Base-by-base conservation (phyloP, 768 basidiomycete species). In the Calocera viscosa region DNA sequence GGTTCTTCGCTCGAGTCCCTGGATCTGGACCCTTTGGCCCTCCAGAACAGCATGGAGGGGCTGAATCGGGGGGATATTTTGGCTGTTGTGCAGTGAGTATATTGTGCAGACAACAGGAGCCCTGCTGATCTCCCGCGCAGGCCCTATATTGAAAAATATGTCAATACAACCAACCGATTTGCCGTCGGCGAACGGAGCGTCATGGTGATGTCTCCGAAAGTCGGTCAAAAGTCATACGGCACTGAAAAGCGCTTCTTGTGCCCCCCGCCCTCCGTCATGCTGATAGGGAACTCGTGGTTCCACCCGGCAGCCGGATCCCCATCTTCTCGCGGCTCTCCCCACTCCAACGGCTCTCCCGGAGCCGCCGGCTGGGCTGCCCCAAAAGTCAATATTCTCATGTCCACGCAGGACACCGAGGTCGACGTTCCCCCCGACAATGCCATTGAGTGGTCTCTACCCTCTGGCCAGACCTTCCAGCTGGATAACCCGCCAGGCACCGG, bases 181-280 rank as follows among this genome's bases (percentile, higher is more conserved):
- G 89, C 89, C 1, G 89, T 89, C 72, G 95, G 95, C 64, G 95
- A 97, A 75, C 86, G 93, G 63, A 92, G 93, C 2, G 85, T 98
- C 68, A 89, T 97, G 68, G 89, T 98, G 72, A 94, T 96, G 90
- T 94, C 92, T n/a, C 92, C 90, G 74, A 93, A 90, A 73, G 94
- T 97, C 33, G 95, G 92, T 1, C 95, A 98, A 80, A 95, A 97
- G 74, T 93, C 91, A 10, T 98, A 97, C 74, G 94, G 94, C 39
- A 93, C 89, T 19, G 94, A 97, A 76, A 96, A 96, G 76, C 83
- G 94, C 49, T 95, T 94, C 82, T 82, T 94, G 38, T 95, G 91
- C 74, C 93, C 91, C 8, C 94, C 90, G 66, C 94, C 94, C 10
- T 94, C 92, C 34, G 94, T 93, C 60, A 88, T 92, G 73, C 84